Evolutionary conservation across 257 asterid species (phyloP).

Genomic region (Asclepias syriaca): DNA sequence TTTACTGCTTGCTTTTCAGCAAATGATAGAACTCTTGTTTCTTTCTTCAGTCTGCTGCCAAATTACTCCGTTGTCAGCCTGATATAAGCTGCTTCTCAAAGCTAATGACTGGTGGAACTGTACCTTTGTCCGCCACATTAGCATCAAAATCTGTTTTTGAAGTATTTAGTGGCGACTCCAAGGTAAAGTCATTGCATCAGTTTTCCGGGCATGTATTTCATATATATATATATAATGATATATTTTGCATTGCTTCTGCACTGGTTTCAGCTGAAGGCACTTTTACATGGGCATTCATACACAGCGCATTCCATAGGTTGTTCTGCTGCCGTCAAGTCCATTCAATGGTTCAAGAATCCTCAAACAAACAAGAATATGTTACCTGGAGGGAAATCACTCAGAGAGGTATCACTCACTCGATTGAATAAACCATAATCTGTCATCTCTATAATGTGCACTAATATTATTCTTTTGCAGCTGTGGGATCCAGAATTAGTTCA

Average conservation of each 20-base stretch:
- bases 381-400: conserved; percentile 50
- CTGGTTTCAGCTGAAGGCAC: conserved; percentile 78
- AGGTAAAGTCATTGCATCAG: conserved; percentile 36
- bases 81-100: conserved; percentile 94
- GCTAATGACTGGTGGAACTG: conserved; percentile 95
- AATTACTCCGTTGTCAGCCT: conserved; percentile 74
- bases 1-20: neutral
- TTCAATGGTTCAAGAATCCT: conserved; percentile 81
- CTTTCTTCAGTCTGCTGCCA: conserved; percentile 76
- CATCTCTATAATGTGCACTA: neutral
- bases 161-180: conserved; percentile 87
- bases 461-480: conserved; percentile 41
- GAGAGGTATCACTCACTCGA: conserved; percentile 52
- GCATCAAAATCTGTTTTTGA: conserved; percentile 73
- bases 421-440: neutral
- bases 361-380: conserved; percentile 57
- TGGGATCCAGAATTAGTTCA: conserved; percentile 64
- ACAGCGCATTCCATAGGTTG: conserved; percentile 97
- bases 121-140: conserved; percentile 89
- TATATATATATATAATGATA: neutral
- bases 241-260: too few relatives aligned
- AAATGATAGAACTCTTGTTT: conserved; percentile 12
- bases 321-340: conserved; percentile 74
- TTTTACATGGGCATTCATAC: conserved; percentile 96
- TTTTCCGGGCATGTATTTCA: neutral